These are phyloP conservation scores for Rosa hybrid DNA, from an alignment of 331 rosid genomes.

Conservation along the genomic window DNA sequence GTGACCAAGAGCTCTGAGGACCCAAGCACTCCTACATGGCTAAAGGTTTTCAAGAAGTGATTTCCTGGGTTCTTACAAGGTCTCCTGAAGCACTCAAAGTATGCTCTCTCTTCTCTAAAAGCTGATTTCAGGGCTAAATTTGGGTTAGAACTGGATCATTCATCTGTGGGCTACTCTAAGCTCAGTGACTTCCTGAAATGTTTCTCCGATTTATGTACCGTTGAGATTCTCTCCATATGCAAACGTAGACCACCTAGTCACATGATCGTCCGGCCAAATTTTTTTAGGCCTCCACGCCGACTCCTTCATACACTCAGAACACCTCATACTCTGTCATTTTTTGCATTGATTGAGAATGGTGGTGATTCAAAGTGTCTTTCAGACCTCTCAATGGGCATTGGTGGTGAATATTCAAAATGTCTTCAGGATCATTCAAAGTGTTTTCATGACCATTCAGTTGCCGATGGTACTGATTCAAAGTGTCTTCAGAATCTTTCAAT, in stretches of 20 bases:
- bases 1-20: not conserved
- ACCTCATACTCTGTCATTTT: not conserved
- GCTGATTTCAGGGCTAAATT: slow-evolving; percentile 38
- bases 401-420: slow-evolving; percentile 1
- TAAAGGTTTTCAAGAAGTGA: slow-evolving; percentile 43
- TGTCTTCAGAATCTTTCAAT: slow-evolving; percentile 14
- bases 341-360: slow-evolving; percentile 6
- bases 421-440: slow-evolving; percentile 14
- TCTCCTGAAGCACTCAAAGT: slow-evolving; percentile 27
- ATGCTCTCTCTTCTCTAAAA: slow-evolving; percentile 47
- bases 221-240: slow-evolving; percentile 24
- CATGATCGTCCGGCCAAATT: slow-evolving; percentile 35
- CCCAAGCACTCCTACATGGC: slow-evolving; percentile 36
- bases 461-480: slow-evolving; percentile 1
- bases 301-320: not conserved
- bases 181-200: slow-evolving; percentile 43
- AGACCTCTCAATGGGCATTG: slow-evolving; percentile 9
- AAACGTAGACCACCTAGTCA: slow-evolving; percentile 34
- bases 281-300: slow-evolving; percentile 10
- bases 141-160: slow-evolving; percentile 42
- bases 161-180: slow-evolving; percentile 41
- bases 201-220: slow-evolving; percentile 31
- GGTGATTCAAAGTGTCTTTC: slow-evolving; percentile 1
- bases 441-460: slow-evolving; percentile 9
- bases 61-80: slow-evolving; percentile 31